A percentile compares a stretch with the other conserved stretches of the same genome.
Conservation (phyloP, 176 grass and related monocot species). For the Bonia amplexicaulis region DNA sequence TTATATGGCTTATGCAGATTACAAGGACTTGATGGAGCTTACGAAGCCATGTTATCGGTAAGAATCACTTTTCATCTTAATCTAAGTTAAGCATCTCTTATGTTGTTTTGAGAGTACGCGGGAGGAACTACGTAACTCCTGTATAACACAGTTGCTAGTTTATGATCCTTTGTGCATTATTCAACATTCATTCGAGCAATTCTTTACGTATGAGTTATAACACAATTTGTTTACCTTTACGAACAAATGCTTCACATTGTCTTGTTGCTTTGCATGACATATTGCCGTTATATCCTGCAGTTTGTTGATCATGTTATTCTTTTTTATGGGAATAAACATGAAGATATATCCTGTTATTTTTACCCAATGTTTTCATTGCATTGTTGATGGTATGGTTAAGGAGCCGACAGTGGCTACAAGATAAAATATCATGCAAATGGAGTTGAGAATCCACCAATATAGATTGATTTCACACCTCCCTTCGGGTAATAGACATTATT, state of each 20-base stretch:
- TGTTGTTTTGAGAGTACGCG: background rate
- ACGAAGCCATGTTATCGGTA: slow-evolving; percentile 92
- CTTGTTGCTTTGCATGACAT: background rate
- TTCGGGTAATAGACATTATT: slow-evolving; percentile 48
- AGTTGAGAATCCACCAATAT: slow-evolving; percentile 72
- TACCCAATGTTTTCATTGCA: background rate
- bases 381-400: slow-evolving; percentile 68
- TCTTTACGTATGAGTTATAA: background rate
- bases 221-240: background rate
- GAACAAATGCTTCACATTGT: background rate
- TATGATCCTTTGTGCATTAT: background rate
- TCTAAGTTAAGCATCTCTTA: background rate
- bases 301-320: background rate
- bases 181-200: background rate
- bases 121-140: background rate
- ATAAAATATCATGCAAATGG: slow-evolving; percentile 90
- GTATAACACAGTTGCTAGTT: background rate
- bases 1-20: slow-evolving; percentile 99
- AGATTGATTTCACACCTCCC: slow-evolving; percentile 94
- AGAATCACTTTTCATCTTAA: background rate
- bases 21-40: slow-evolving; percentile 77
- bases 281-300: background rate
- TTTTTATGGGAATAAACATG: background rate
- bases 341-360: background rate
- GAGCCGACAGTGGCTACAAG: slow-evolving; percentile 83